Percentiles rank a stretch among this genome's conserved stretches.
phyloP scores from a whole-genome alignment of 495 filamentous ascomycete species.

The Niebla homalea region DNA sequence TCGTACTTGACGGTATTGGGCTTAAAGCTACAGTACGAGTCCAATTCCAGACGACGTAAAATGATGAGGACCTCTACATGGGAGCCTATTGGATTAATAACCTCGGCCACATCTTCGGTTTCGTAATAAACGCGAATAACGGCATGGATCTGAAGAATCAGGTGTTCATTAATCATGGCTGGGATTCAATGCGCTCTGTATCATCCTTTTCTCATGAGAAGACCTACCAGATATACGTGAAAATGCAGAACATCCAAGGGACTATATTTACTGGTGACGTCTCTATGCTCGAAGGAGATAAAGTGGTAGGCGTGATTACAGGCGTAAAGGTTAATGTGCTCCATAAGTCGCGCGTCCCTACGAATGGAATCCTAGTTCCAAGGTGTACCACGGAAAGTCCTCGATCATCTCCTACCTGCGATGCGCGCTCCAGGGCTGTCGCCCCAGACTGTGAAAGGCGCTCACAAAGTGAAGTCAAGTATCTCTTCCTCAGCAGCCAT shows the following conservation, averaged over 20 bases:
- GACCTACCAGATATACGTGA: constrained; percentile 46
- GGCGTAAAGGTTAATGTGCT: no score
- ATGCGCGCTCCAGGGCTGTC: no score
- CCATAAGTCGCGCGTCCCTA: no score
- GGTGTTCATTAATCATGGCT: constrained; percentile 52
- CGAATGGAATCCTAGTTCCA: no score
- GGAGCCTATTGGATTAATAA: constrained; percentile 41
- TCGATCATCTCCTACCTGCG: no score
- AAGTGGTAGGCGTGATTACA: no score
- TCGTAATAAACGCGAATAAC: constrained; percentile 53
- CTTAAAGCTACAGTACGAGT: constrained; percentile 21
- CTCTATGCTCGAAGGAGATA: no score
- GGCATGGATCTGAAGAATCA: constrained; percentile 41
- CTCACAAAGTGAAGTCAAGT: no score
- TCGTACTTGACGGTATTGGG: constrained; percentile 15
- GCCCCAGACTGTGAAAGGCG: no score
- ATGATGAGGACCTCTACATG: constrained; percentile 42
- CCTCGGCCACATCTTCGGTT: constrained; percentile 47
- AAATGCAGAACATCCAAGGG: constrained; percentile 30
- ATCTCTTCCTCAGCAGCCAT: no score
- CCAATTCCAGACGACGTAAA: constrained; percentile 26
- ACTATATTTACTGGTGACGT: no score
- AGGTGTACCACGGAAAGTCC: no score
- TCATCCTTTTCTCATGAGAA: constrained; percentile 35
- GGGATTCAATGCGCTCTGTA: constrained; percentile 44